A percentile compares a stretch with the other conserved stretches of the same genome.
phyloP scores from a whole-genome alignment of 257 asterid genomes.

The Gentiana dahurica region DNA sequence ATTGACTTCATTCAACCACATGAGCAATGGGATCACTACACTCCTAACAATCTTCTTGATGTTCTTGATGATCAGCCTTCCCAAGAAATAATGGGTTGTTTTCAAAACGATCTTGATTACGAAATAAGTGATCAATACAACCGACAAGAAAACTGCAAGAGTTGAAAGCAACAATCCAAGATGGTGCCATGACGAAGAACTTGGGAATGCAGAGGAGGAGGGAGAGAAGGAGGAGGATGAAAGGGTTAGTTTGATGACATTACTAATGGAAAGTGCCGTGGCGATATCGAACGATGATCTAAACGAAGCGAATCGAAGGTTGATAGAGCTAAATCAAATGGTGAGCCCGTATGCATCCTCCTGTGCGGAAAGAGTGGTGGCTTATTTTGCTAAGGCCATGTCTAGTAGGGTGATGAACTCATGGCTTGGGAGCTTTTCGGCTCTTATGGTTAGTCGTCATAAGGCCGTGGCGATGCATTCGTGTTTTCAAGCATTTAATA shows the following conservation, averaged over 20 bases:
- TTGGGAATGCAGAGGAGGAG: slow-evolving; percentile 2
- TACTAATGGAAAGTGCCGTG: slow-evolving; percentile 61
- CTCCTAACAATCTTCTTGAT: slow-evolving; percentile 9
- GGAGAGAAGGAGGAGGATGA: slow-evolving; percentile 21
- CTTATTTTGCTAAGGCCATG: slow-evolving; percentile 68
- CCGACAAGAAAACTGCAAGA: slow-evolving; percentile 26
- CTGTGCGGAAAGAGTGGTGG: slow-evolving; percentile 60
- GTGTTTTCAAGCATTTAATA: slow-evolving; percentile 59
- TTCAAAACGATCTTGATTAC: slow-evolving; percentile 1
- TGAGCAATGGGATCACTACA: slow-evolving; percentile 18
- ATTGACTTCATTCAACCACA: slow-evolving; percentile 32
- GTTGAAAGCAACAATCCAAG: slow-evolving; percentile 18
- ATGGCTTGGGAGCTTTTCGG: slow-evolving; percentile 57
- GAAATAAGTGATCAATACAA: background rate
- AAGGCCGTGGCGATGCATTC: slow-evolving; percentile 22
- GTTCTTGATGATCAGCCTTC: slow-evolving; percentile 48
- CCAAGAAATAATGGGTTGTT: slow-evolving; percentile 13
- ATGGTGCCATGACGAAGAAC: slow-evolving; percentile 1
- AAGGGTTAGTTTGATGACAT: slow-evolving; percentile 35
- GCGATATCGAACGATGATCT: slow-evolving; percentile 70
- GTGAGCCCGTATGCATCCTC: slow-evolving; percentile 49
- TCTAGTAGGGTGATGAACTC: slow-evolving; percentile 62
- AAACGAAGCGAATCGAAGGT: slow-evolving; percentile 60
- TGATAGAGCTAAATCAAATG: slow-evolving; percentile 54
- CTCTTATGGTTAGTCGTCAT: slow-evolving; percentile 25